A percentile compares a stretch with the other conserved stretches of the same genome.
Evolutionary conservation across 768 basidiomycete genomes (phyloP).

Genomic region (Cystobasidium ongulense): DNA sequence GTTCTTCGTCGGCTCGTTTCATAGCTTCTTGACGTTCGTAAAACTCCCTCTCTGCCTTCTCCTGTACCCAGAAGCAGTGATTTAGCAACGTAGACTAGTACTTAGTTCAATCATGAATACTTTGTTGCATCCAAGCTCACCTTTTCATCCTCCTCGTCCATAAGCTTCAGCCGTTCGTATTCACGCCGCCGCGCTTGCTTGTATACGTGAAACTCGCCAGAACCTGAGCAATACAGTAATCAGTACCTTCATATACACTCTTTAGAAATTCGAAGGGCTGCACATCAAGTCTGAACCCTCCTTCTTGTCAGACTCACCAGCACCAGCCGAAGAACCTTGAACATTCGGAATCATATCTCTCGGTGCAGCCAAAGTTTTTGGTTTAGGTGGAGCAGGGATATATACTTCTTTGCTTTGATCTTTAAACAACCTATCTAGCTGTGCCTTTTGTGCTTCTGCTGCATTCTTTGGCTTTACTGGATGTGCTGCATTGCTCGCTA

Average conservation of each 20-base stretch:
- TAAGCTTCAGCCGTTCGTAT: slow-evolving; percentile 82
- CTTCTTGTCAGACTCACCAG: slow-evolving; percentile 62
- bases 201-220: slow-evolving; percentile 85
- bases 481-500: slow-evolving; percentile 36
- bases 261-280: background rate
- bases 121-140: slow-evolving; percentile 48
- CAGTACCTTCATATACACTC: too few species aligned
- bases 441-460: slow-evolving; percentile 54
- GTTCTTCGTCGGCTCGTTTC: slow-evolving; percentile 66
- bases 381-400: slow-evolving; percentile 62
- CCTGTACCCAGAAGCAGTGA: slow-evolving; percentile 51
- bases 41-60: slow-evolving; percentile 63
- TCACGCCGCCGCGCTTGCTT: slow-evolving; percentile 88
- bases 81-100: background rate
- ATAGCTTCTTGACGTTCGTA: slow-evolving; percentile 63
- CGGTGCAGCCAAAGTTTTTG: slow-evolving; percentile 69
- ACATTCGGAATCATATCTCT: slow-evolving; percentile 94
- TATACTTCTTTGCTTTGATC: slow-evolving; percentile 76
- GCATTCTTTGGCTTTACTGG: slow-evolving; percentile 45
- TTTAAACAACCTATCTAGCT: slow-evolving; percentile 80
- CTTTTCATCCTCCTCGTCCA: slow-evolving; percentile 72
- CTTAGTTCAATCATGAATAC: background rate
- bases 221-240: background rate
- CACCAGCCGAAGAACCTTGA: slow-evolving; percentile 92
- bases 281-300: background rate